Evolutionary conservation across 2,329 filamentous ascomycete species (phyloP).

Genomic region (Colletotrichum simmondsii): DNA sequence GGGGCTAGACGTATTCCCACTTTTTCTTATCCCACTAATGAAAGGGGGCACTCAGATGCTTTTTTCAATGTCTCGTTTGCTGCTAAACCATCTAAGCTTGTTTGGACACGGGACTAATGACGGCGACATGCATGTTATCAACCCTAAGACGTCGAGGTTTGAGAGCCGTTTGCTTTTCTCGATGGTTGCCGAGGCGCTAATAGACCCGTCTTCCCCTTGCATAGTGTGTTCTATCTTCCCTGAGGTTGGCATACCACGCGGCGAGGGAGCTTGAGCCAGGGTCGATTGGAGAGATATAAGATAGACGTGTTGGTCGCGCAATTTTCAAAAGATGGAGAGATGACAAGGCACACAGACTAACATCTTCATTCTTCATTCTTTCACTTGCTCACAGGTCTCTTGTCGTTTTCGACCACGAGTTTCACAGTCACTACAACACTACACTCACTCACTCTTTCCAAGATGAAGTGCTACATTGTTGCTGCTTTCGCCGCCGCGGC

Average conservation of each 20-base stretch:
- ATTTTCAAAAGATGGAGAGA: not conserved
- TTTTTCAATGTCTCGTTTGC: not conserved
- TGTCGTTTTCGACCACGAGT: not conserved
- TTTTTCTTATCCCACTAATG: not conserved
- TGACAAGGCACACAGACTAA: not conserved
- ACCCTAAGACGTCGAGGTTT: constrained; percentile 17
- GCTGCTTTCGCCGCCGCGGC: constrained; percentile 48
- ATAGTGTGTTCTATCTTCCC: not conserved
- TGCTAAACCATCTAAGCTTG: not conserved
- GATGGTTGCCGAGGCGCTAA: constrained; percentile 21
- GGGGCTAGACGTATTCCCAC: not conserved
- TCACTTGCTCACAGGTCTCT: not conserved
- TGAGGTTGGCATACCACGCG: not conserved
- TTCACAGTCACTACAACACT: not conserved
- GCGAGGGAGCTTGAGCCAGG: not conserved
- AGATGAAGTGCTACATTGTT: constrained; percentile 52
- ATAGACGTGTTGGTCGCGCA: not conserved
- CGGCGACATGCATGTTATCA: not conserved
- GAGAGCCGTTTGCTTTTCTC: constrained; percentile 22
- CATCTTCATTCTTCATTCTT: not conserved
- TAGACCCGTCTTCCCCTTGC: constrained; percentile 7
- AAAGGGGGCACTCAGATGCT: constrained; percentile 13
- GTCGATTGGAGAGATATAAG: not conserved
- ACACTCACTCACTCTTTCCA: constrained; percentile 31
- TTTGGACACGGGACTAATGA: constrained; percentile 1